These are phyloP conservation scores for Teunomyces pallodes DNA, from an alignment of 805 yeast species.

Conservation along the genomic window DNA sequence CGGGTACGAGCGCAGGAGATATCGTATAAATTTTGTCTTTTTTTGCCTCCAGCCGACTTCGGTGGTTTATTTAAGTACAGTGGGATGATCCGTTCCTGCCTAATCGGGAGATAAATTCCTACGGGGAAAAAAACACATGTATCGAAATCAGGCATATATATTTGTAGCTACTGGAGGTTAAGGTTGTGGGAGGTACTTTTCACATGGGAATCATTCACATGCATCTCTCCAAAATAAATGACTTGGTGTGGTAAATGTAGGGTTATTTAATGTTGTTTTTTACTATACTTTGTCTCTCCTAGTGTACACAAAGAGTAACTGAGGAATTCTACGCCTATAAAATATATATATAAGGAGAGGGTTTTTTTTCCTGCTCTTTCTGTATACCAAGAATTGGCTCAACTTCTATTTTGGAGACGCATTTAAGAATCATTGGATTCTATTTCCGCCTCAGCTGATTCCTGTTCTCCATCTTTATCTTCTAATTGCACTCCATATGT, in stretches of 20 bases:
- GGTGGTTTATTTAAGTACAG: not conserved
- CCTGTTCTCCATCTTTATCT: constrained; percentile 7
- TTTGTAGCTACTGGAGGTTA: not conserved
- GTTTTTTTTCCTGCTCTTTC: too few species aligned
- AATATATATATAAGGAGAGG: too few species aligned
- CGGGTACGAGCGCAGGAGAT: not conserved
- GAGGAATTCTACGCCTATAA: too few species aligned
- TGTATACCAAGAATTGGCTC: too few species aligned
- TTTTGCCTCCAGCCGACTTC: not conserved
- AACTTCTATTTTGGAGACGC: not conserved
- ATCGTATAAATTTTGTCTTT: not conserved
- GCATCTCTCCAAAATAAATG: not conserved
- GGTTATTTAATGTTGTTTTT: too few species aligned
- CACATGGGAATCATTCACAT: not conserved
- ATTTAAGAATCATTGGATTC: not conserved
- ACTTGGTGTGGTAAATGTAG: not conserved
- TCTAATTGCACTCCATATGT: constrained; percentile 18
- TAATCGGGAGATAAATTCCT: constrained; percentile 3
- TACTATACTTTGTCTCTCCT: too few species aligned
- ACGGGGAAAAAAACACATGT: constrained; percentile 2
- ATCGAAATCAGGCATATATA: not conserved
- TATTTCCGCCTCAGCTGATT: not conserved
- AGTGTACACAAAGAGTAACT: too few species aligned
- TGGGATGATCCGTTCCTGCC: constrained; percentile 1
- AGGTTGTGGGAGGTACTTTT: not conserved